phyloP scores from a whole-genome alignment of 2,329 filamentous ascomycete species.

The Fusarium subtropicale region DNA sequence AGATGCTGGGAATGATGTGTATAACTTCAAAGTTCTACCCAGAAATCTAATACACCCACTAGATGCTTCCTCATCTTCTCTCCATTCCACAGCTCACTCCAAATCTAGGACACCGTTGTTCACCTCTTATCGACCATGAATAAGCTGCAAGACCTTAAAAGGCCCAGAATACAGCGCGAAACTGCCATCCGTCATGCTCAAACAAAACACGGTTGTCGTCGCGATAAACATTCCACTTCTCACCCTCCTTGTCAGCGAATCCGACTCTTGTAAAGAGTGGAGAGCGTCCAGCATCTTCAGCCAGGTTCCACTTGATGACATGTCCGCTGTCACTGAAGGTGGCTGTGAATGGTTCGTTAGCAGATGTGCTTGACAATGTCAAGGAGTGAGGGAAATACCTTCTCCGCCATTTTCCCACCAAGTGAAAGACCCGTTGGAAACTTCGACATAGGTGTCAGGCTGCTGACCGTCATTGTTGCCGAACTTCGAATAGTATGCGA shows the following conservation, averaged over 20 bases:
- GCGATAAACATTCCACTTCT: conserved; percentile 2
- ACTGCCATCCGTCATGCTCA: not conserved
- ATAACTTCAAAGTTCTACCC: too few relatives aligned
- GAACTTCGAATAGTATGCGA: not conserved
- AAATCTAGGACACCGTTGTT: not conserved
- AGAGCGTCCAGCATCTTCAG: not conserved
- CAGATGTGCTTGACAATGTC: too few relatives aligned
- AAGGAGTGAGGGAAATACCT: not conserved
- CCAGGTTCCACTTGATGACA: conserved; percentile 3
- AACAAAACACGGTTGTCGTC: not conserved
- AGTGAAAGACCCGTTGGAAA: not conserved
- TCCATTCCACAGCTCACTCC: not conserved
- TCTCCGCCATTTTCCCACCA: conserved; percentile 4
- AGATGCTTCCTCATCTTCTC: too few relatives aligned
- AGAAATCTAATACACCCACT: too few relatives aligned
- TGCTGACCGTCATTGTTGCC: not conserved
- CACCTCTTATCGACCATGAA: not conserved
- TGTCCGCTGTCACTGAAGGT: not conserved
- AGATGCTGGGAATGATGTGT: too few relatives aligned
- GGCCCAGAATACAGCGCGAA: not conserved
- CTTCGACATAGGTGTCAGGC: not conserved
- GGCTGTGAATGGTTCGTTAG: not conserved
- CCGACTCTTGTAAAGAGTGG: not conserved
- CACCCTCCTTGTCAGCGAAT: not conserved
- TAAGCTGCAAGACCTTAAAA: not conserved